Evolutionary conservation across 257 asterid species (phyloP), one percentile per base, ranked within the genome.

Genomic region (Solanum paucissectum): DNA sequence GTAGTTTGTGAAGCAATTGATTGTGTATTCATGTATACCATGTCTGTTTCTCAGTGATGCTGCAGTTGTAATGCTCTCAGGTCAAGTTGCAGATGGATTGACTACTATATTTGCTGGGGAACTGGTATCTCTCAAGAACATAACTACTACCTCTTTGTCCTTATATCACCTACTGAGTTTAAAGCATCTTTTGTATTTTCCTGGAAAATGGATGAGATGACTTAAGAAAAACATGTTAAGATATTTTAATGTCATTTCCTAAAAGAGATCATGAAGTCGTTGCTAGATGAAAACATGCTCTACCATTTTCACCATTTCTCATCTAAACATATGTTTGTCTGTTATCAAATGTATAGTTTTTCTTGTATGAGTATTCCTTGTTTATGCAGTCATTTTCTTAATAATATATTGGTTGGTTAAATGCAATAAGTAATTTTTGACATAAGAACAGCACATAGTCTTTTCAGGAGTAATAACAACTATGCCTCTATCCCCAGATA

Each of bases 11-110:
- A 10, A 66, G 20, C 29, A 37, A 81, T 6, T 44, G 83, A 44
- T 73, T 91, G 76, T 79, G 21, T 86, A 64, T 36, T 76, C 86
- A 86, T 84, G 72, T 81, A 87, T 91, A 21, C 74, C 71, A 79
- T 87, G 87, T 84, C 40, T 90, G 33, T 90, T 82, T 91, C 76
- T 62, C 95, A 96, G 99, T 12, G 94, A 92, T 90, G 98, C 98
- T 87, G 98, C 99, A 75, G 73, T 90, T 83, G 98, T 96, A 90
- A 94, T 96, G 99, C 97, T 96, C 88, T 93, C 98, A 29, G 99
- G 99, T 83, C 99, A 96, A 91, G 34, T 96, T 86, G 98, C 99
- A 49, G 99, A 96, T 92, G 99, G 98, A 85, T 92, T 94, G 90
- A 91, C 95, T 38, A 93, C 97, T 71, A 87, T 96, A 87, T 93